Evolutionary conservation across 495 filamentous ascomycete genomes (phyloP).

Genomic region (Talaromyces wortmannii): DNA sequence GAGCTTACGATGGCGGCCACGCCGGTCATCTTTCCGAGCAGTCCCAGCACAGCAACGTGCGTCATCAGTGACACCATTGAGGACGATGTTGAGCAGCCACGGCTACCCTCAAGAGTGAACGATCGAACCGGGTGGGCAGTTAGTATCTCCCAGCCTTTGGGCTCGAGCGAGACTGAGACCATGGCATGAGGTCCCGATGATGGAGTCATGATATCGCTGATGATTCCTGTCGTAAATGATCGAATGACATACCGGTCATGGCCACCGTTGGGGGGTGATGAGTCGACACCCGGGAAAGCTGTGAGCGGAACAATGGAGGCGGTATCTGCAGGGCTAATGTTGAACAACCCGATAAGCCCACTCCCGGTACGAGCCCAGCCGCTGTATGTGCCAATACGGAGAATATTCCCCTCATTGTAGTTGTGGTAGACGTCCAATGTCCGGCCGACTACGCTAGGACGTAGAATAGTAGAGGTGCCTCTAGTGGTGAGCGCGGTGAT

Average conservation of each 20-base stretch:
- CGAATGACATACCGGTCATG: constrained; percentile 59
- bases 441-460: constrained; percentile 65
- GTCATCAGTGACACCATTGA: constrained; percentile 8
- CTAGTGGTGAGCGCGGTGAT: constrained; percentile 65
- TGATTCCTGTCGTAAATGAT: constrained; percentile 59
- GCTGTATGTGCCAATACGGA: constrained; percentile 73
- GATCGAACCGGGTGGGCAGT: constrained; percentile 58
- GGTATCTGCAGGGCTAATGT: constrained; percentile 50
- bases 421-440: constrained; percentile 63
- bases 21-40: constrained; percentile 87
- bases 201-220: constrained; percentile 43
- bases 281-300: constrained; percentile 64
- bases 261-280: constrained; percentile 8
- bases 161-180: constrained; percentile 52
- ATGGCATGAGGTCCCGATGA: constrained; percentile 23
- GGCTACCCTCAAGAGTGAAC: constrained; percentile 37
- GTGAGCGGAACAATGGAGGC: constrained; percentile 61
- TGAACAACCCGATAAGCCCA: constrained; percentile 79
- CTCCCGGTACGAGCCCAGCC: constrained; percentile 60
- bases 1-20: constrained; percentile 64
- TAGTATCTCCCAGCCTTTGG: constrained; percentile 74
- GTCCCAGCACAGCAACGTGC: constrained; percentile 64
- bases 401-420: constrained; percentile 63
- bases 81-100: neutral
- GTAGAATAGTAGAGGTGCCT: constrained; percentile 67